Evolutionary conservation across 306 rosid genomes (phyloP), one percentile per base, ranked within the genome.

Genomic region (Cucumis cinereus): DNA sequence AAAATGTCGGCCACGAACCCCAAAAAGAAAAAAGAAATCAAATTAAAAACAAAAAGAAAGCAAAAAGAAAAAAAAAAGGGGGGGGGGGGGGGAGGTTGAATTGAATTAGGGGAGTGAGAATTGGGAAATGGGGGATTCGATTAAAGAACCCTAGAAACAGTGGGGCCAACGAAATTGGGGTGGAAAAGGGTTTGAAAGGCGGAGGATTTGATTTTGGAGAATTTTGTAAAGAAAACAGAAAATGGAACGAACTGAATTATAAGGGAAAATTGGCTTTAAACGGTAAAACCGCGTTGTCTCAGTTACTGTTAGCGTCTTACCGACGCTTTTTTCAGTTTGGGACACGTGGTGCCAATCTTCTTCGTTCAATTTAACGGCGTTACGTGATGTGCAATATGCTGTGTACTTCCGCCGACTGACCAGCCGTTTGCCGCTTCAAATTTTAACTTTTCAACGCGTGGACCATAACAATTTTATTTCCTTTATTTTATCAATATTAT

Each of bases 281-380:
- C 87, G 85, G 86, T 79, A 53, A 88, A 86, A 79, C 80, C 88
- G 90, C 89, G 91, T 88, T 45, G 80, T 80, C 73, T 75, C 77
- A 47, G 84, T 77, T 83, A 70, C 79, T 45, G 84, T 77, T 83
- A 64, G 87, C 87, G 87, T 66, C 53, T n/a, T 66, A n/a, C 19
- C 53, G 40, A 66, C 73, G 73, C 73, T 1, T 69, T 64, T 62
- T 17, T 0, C 57, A 2, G 38, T 69, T 23, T 16, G 6, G 82
- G 84, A 30, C 87, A 89, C 87, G 82, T 89, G 90, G 85, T 22
- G 1, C 0, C 1, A 0, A 0, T 11, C 0, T 10, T 0, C 43
- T 77, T 83, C 83, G 89, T 28, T 0, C 0, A 0, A 0, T 35
- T 7, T 7, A 3, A 69, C 75, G 57, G 15, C 19, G 75, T 45